Conservation (phyloP, 2,329 filamentous ascomycete species). For the Keithomyces neogunnii region DNA sequence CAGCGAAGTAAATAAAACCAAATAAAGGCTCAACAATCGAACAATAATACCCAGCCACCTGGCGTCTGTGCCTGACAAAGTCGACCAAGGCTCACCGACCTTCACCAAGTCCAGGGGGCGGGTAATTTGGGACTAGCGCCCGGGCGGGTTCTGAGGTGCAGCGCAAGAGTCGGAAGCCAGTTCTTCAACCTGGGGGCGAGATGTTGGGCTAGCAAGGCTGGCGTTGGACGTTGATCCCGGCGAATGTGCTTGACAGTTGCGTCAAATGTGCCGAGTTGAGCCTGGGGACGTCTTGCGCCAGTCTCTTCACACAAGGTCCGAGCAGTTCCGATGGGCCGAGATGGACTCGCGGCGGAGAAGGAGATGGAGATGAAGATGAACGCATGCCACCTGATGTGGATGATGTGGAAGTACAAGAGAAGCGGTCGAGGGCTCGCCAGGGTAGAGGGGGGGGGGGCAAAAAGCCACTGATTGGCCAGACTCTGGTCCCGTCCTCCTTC, state of each 20-base stretch:
- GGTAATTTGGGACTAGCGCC: constrained; percentile 6
- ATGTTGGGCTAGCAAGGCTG: not conserved
- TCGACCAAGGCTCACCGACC: constrained; percentile 6
- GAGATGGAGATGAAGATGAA: not conserved
- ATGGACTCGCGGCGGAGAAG: not conserved
- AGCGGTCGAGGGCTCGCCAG: not conserved
- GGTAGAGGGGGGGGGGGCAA: not conserved
- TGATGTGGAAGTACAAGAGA: not conserved
- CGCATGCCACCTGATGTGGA: not conserved
- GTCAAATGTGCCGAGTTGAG: not conserved
- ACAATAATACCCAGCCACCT: constrained; percentile 2
- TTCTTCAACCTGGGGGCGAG: not conserved
- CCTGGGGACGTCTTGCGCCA: not conserved
- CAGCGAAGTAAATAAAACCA: not conserved
- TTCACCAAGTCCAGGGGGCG: constrained; percentile 1
- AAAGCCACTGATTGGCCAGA: constrained; percentile 5
- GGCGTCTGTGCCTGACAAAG: not conserved
- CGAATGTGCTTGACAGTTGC: not conserved
- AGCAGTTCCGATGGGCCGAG: constrained; percentile 5
- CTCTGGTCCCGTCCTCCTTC: not conserved
- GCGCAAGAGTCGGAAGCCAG: not conserved
- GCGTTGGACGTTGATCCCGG: not conserved
- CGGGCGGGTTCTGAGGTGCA: constrained; percentile 1
- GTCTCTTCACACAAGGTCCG: not conserved
- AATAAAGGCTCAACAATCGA: not conserved